Evolutionary conservation across 805 yeast genomes (phyloP), one percentile per base, ranked within the genome.

Genomic region (Hanseniaspora lindneri): DNA sequence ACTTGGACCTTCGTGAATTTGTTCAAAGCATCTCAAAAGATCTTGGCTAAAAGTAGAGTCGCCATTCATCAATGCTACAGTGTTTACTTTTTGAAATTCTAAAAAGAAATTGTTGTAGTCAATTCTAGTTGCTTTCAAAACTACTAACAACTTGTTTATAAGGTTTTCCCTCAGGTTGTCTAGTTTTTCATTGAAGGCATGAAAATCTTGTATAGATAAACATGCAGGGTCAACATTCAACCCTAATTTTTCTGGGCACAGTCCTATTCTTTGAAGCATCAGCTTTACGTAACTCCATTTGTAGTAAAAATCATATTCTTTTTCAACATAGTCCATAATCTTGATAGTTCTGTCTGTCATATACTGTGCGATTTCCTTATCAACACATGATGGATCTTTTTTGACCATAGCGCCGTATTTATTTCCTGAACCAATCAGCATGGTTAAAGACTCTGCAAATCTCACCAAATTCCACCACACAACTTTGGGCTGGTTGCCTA

Each of bases 401-500:
- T 36, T 39, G 5, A 61, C 61, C 37, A 72, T 71, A 36, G 72
- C 68, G 11, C 81, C 59, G 9, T 75, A 60, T 14, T 68, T 67
- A 1, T 73, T 67, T 0, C 83, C 86, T 4, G 82, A 79, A 10
- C 95, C 96, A 30, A 88, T 67, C 20, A 88, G 68, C 58, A 83
- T 87, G 0, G 86, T 88, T 52, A 92, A 60, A 46, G 80, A 77
- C 60, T 92, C 95, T 2, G 89, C 96, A 19, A 88, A 68, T 53
- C 89, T 74, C 1, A 83, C 76, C 59, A 89, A 68, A 61, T 89
- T 92, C 94, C 95, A 89, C 94, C 95, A 86, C 39, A 89, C 78
- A 0, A 88, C 76, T 23, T 80, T 73, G 0, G 97, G 96, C 10
- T 85, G 80, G 58, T 83, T 86, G n/a, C 73, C 72, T 65, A 81